Conservation (phyloP, 257 asterid species). For the Galeopsis tetrahit region DNA sequence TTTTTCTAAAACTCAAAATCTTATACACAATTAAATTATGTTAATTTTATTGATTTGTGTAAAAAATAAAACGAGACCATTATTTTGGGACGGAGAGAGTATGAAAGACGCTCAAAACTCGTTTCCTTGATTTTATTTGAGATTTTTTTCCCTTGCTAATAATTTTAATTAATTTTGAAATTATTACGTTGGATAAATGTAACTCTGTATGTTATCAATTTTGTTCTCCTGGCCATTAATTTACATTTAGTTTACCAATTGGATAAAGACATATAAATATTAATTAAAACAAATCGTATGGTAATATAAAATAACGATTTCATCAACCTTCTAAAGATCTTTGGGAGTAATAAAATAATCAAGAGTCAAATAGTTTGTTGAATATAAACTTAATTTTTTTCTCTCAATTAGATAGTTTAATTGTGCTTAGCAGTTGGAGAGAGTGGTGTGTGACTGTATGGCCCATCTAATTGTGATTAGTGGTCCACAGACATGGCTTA, state of each 20-base stretch:
- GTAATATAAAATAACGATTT: neutral
- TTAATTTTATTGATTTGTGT: too few relatives aligned
- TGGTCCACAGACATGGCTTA: neutral
- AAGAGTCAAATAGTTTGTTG: neutral
- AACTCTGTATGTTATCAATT: neutral
- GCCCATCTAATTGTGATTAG: neutral
- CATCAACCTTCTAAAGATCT: neutral
- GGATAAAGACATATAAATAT: too few relatives aligned
- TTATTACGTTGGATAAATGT: too few relatives aligned
- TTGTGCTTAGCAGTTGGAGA: neutral
- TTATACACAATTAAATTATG: too few relatives aligned
- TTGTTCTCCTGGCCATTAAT: neutral
- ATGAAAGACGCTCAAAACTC: too few relatives aligned
- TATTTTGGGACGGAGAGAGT: too few relatives aligned
- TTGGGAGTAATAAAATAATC: neutral
- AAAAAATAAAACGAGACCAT: too few relatives aligned
- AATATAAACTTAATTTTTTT: neutral
- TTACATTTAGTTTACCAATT: neutral
- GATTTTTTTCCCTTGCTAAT: too few relatives aligned
- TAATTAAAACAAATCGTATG: neutral
- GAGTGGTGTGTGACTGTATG: neutral
- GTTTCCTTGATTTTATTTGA: too few relatives aligned
- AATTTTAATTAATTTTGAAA: too few relatives aligned
- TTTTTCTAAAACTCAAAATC: too few relatives aligned
- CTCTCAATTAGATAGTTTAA: neutral